phyloP scores from a whole-genome alignment of 2,329 filamentous ascomycete species.

The Diaporthe amygdali region DNA sequence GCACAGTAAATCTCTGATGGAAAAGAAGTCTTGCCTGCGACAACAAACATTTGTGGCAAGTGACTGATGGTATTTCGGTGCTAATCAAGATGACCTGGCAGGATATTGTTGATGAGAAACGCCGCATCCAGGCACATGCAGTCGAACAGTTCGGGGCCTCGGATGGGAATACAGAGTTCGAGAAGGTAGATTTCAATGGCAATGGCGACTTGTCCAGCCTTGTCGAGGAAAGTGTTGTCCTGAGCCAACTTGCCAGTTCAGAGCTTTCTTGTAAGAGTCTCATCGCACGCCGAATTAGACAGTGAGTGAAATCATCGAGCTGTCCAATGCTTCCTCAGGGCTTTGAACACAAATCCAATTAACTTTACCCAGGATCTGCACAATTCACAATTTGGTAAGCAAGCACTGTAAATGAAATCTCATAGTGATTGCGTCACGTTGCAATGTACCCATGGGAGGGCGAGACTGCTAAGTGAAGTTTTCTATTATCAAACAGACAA shows the following conservation, averaged over 20 bases:
- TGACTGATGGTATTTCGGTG: background rate
- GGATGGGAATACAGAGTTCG: background rate
- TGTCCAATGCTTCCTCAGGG: background rate
- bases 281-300: background rate
- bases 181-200: background rate
- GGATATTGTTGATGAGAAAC: conserved; percentile 18
- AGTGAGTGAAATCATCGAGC: background rate
- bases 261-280: background rate
- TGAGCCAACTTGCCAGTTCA: background rate
- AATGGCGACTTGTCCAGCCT: too few relatives aligned
- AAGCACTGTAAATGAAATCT: background rate
- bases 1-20: background rate
- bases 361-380: background rate
- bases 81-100: background rate
- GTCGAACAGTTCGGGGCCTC: background rate
- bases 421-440: background rate
- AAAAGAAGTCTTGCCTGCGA: background rate
- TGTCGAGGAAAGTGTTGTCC: background rate
- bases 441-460: too few relatives aligned
- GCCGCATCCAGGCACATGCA: background rate
- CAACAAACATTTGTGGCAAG: background rate
- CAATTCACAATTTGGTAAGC: conserved; percentile 5
- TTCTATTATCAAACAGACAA: background rate
- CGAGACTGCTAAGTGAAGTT: background rate
- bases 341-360: background rate